Evolutionary conservation across 2,329 filamentous ascomycete species (phyloP).

Genomic region (Aspergillus glaucus): DNA sequence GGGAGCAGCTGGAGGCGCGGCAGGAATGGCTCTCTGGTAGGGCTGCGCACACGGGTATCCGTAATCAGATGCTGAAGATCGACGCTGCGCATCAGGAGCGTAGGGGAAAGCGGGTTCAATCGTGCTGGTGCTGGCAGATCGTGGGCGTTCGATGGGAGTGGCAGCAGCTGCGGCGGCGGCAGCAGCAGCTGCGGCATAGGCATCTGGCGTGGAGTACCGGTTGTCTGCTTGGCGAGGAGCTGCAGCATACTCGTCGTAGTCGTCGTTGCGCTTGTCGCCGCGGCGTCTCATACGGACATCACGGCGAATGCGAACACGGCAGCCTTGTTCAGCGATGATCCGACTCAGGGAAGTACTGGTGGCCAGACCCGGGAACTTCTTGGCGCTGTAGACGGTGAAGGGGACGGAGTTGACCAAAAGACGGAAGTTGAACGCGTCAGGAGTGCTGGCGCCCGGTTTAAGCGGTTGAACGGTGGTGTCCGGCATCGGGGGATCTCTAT

Average conservation of each 20-base stretch:
- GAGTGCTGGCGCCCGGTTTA: slow-evolving; percentile 36
- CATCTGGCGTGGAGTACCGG: slow-evolving; percentile 46
- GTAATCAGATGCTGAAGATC: slow-evolving; percentile 46
- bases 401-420: slow-evolving; percentile 83
- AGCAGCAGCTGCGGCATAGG: slow-evolving; percentile 27
- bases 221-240: slow-evolving; percentile 30
- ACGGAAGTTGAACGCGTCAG: slow-evolving; percentile 67
- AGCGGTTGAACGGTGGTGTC: slow-evolving; percentile 19
- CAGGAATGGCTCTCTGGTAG: slow-evolving; percentile 30
- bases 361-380: slow-evolving; percentile 93
- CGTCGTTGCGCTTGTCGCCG: slow-evolving; percentile 61
- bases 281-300: slow-evolving; percentile 89
- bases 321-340: slow-evolving; percentile 91
- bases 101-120: slow-evolving; percentile 42
- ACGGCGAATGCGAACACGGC: slow-evolving; percentile 87
- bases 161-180: slow-evolving; percentile 10
- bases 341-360: slow-evolving; percentile 86
- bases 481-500: slow-evolving; percentile 47
- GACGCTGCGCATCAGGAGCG: slow-evolving; percentile 37
- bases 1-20: slow-evolving; percentile 32
- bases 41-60: slow-evolving; percentile 26
- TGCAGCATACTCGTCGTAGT: slow-evolving; percentile 53
- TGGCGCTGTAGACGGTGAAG: slow-evolving; percentile 89
- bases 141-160: slow-evolving; percentile 46
- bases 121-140: slow-evolving; percentile 57